A percentile compares a stretch with the other conserved stretches of the same genome.
phyloP scores from a whole-genome alignment of 2,329 filamentous ascomycete species.

The Botrytis byssoidea region DNA sequence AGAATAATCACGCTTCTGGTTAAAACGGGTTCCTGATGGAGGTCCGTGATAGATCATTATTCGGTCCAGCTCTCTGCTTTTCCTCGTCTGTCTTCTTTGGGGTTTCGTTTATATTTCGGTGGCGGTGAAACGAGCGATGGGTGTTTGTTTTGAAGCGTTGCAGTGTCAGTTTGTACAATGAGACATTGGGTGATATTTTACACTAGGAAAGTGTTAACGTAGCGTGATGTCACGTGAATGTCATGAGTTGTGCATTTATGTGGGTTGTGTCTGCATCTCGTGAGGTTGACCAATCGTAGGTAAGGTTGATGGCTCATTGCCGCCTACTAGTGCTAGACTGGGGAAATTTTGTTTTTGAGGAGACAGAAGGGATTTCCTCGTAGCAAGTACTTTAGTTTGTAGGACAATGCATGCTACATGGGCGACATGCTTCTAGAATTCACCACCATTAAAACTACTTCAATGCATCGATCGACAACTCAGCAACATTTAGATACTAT shows the following conservation, averaged over 20 bases:
- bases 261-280: conserved; percentile 2
- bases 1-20: neutral
- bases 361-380: neutral
- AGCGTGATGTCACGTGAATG: conserved; percentile 4
- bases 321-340: neutral
- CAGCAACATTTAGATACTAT: neutral
- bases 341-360: neutral
- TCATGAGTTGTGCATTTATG: neutral
- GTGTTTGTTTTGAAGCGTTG: neutral
- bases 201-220: neutral
- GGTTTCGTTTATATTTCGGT: neutral
- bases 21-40: neutral
- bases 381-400: neutral
- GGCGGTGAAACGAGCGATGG: neutral
- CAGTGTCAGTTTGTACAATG: neutral
- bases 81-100: conserved; percentile 12
- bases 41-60: neutral
- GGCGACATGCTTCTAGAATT: neutral
- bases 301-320: neutral
- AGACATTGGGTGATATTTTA: neutral
- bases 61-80: neutral
- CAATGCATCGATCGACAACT: neutral
- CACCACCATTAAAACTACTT: neutral
- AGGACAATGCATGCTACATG: neutral
- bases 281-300: neutral